Conservation (phyloP, 116 monocot species). For the Zostera marina region DNA sequence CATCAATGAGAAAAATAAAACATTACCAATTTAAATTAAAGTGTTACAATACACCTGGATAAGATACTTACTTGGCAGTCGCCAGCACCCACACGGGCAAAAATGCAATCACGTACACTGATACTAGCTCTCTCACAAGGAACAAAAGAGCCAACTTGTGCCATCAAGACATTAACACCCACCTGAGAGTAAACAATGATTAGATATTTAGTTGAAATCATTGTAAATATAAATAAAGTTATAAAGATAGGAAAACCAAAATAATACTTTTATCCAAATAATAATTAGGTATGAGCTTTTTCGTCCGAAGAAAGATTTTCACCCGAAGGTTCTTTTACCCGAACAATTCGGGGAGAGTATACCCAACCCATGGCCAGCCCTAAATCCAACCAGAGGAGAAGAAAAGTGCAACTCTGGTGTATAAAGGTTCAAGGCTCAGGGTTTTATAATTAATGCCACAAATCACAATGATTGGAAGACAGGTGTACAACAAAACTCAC, state of each 20-base stretch:
- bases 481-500: no score
- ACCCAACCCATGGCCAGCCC: no score
- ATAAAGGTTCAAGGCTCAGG: neutral
- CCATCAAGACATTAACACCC: constrained; percentile 92
- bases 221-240: neutral
- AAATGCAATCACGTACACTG: constrained; percentile 87
- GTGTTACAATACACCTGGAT: neutral
- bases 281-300: no score
- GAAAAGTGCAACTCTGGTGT: neutral
- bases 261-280: neutral
- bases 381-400: neutral
- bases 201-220: neutral
- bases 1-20: neutral
- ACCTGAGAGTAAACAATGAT: constrained; percentile 27
- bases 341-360: no score
- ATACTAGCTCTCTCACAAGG: constrained; percentile 73
- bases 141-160: constrained; percentile 92
- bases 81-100: constrained; percentile 98
- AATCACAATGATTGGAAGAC: no score
- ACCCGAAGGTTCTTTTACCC: no score
- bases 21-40: neutral
- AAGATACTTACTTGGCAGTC: constrained; percentile 66
- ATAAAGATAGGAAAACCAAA: neutral
- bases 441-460: no score
- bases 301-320: no score